A percentile compares a stretch with the other conserved stretches of the same genome.
Conservation (phyloP, 2,329 filamentous ascomycete genomes). For the Septoria petroselini region DNA sequence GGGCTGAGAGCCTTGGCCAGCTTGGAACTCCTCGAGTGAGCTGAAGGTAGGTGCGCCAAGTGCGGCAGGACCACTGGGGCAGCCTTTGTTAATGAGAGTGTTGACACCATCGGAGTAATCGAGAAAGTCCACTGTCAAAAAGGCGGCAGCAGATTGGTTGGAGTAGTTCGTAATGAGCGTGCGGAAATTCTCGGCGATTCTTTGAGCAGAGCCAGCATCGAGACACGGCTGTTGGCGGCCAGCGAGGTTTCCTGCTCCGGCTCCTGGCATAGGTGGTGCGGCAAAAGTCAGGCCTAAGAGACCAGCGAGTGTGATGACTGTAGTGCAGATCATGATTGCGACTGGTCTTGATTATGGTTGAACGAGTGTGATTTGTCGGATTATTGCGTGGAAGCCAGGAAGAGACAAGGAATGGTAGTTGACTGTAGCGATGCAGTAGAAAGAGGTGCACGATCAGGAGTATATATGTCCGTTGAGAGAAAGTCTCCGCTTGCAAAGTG, state of each 20-base stretch:
- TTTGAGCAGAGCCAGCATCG: slow-evolving; percentile 26
- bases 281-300: slow-evolving; percentile 9
- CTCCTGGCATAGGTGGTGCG: background rate
- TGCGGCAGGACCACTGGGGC: slow-evolving; percentile 23
- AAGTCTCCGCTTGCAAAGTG: background rate
- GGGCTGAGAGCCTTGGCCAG: slow-evolving; percentile 33
- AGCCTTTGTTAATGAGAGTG: slow-evolving; percentile 34
- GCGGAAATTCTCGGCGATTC: slow-evolving; percentile 34
- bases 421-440: background rate
- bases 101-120: slow-evolving; percentile 37
- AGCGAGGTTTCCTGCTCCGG: background rate
- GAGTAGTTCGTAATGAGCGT: slow-evolving; percentile 34
- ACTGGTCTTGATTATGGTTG: background rate
- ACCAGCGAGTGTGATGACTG: slow-evolving; percentile 8
- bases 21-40: slow-evolving; percentile 30
- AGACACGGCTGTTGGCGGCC: slow-evolving; percentile 29
- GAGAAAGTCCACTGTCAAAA: slow-evolving; percentile 30
- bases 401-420: background rate
- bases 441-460: background rate
- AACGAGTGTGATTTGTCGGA: slow-evolving; percentile 3
- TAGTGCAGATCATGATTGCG: slow-evolving; percentile 12
- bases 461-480: background rate
- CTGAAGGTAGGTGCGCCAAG: slow-evolving; percentile 32
- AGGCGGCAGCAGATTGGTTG: slow-evolving; percentile 25
- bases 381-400: background rate